phyloP scores from a whole-genome alignment of 2,329 filamentous ascomycete genomes.

The Exophiala alcalophila region DNA sequence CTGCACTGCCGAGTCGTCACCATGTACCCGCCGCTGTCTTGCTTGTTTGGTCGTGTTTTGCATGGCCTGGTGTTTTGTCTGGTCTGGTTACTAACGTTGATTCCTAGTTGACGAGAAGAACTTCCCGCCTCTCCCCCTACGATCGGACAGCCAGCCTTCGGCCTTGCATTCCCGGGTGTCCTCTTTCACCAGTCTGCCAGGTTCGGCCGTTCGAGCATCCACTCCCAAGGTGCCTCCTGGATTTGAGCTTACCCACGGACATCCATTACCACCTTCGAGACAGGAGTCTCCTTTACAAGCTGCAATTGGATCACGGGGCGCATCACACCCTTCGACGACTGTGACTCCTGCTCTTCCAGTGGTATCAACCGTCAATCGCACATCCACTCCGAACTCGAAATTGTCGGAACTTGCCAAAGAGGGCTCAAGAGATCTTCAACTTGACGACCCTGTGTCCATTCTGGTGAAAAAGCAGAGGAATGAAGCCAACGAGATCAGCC shows the following conservation, averaged over 20 bases:
- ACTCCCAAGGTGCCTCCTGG: conserved; percentile 31
- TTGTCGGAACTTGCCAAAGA: conserved; percentile 15
- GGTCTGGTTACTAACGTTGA: conserved; percentile 32
- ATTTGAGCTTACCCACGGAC: conserved; percentile 46
- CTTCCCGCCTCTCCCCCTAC: conserved; percentile 44
- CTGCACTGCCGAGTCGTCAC: conserved; percentile 12
- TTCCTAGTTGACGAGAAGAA: conserved; percentile 44
- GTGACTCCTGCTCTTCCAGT: conserved; percentile 37
- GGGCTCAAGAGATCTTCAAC: background rate
- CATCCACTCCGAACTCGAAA: conserved; percentile 31
- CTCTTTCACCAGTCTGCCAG: conserved; percentile 32
- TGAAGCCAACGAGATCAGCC: conserved; percentile 38
- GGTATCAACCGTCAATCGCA: conserved; percentile 27
- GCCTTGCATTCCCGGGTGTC: conserved; percentile 38
- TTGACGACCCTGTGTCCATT: conserved; percentile 1
- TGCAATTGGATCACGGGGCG: conserved; percentile 48
- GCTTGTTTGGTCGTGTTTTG: conserved; percentile 18
- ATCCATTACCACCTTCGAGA: conserved; percentile 41
- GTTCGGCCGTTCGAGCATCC: conserved; percentile 27
- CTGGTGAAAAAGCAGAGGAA: conserved; percentile 6
- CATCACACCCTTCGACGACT: conserved; percentile 33
- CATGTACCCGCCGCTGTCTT: conserved; percentile 25
- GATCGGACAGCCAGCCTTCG: conserved; percentile 35
- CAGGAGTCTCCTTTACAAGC: conserved; percentile 15
- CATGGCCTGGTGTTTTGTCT: conserved; percentile 16